phyloP scores from a whole-genome alignment of 106 monocot genomes.

The Allium fistulosum region DNA sequence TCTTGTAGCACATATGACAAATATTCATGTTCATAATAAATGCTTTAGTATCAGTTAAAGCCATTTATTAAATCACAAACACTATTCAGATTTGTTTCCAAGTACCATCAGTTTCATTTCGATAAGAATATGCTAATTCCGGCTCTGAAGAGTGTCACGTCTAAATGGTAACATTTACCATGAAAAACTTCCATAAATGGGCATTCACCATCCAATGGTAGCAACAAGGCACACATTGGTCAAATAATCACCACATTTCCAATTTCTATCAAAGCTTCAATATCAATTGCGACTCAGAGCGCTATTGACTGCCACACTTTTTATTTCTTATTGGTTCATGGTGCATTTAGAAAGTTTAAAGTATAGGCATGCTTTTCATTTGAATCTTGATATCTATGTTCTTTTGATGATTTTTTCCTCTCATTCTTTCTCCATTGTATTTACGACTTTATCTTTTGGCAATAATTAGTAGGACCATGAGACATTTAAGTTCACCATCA shows the following conservation, averaged over 20 bases:
- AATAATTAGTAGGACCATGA: constrained; percentile 6
- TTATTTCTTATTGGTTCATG: not conserved
- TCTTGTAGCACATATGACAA: not conserved
- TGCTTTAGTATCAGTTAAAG: too few species aligned
- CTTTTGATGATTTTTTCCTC: not conserved
- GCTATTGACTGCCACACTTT: too few species aligned
- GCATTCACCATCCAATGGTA: not conserved
- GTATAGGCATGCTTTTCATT: constrained; percentile 3
- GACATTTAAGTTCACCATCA: not conserved
- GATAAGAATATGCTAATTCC: not conserved
- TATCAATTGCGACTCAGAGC: not conserved
- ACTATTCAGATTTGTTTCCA: not conserved
- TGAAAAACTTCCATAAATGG: not conserved
- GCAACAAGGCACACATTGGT: not conserved
- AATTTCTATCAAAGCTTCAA: not conserved
- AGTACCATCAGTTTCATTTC: not conserved
- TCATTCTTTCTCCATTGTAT: constrained; percentile 2
- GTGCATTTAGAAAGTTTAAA: constrained; percentile 9
- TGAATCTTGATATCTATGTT: not conserved
- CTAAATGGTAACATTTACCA: not conserved
- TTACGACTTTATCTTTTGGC: constrained; percentile 4
- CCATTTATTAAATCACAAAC: not conserved
- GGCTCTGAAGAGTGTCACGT: constrained; percentile 2
- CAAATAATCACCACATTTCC: not conserved
- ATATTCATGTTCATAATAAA: too few species aligned